A percentile compares a stretch with the other conserved stretches of the same genome.
Conservation (phyloP, 2,329 filamentous ascomycete species). For the Ceratocystis papillata region DNA sequence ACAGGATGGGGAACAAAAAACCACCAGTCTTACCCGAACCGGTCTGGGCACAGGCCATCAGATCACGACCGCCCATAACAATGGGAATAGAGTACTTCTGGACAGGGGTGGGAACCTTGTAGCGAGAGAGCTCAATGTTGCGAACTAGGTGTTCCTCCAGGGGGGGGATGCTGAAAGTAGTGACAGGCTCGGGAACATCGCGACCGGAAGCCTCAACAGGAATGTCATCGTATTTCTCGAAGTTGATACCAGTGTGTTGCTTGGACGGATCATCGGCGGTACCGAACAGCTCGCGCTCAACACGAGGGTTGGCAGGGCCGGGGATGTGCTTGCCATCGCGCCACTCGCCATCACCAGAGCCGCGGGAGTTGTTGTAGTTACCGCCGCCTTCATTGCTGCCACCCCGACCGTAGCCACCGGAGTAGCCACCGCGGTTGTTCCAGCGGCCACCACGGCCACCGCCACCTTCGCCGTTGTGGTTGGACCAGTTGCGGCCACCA, state of each 20-base stretch:
- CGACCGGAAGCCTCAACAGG: slow-evolving; percentile 94
- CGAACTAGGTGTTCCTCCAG: slow-evolving; percentile 83
- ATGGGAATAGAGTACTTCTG: slow-evolving; percentile 99
- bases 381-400: slow-evolving; percentile 34
- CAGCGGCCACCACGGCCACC: slow-evolving; percentile 31
- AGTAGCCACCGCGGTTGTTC: slow-evolving; percentile 33
- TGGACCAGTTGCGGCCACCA: slow-evolving; percentile 26
- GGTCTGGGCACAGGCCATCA: slow-evolving; percentile 99
- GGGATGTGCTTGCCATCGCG: slow-evolving; percentile 92
- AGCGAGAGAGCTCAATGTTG: slow-evolving; percentile 90
- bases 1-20: slow-evolving; percentile 97
- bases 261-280: slow-evolving; percentile 82
- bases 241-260: slow-evolving; percentile 98
- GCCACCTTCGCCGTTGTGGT: slow-evolving; percentile 40
- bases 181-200: slow-evolving; percentile 84
- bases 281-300: slow-evolving; percentile 95
- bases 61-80: slow-evolving; percentile 91
- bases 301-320: slow-evolving; percentile 73
- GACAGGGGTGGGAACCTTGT: slow-evolving; percentile 91
- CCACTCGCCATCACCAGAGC: slow-evolving; percentile 94
- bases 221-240: slow-evolving; percentile 99
- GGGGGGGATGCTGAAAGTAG: slow-evolving; percentile 84
- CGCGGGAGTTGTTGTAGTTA: slow-evolving; percentile 40
- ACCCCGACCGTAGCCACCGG: slow-evolving; percentile 32
- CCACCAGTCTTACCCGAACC: slow-evolving; percentile 99